Conservation (phyloP, 352 stramenopile species). For the Lagenidium sp. region DNA sequence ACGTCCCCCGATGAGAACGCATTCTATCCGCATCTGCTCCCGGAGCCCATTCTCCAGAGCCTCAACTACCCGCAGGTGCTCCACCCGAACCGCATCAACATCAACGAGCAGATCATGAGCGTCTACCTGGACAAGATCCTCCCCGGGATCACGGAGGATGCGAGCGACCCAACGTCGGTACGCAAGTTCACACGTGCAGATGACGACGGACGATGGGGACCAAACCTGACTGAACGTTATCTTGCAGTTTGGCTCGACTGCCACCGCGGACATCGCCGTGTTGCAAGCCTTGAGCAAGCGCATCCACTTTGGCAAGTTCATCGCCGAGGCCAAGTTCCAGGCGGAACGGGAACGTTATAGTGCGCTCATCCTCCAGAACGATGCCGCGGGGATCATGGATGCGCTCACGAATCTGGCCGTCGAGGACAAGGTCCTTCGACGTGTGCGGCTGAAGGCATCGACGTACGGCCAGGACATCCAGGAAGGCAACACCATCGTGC, state of each 20-base stretch:
- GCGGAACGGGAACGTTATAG: constrained; percentile 88
- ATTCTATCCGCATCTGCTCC: constrained; percentile 94
- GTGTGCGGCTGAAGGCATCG: constrained; percentile 94
- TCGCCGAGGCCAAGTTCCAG: constrained; percentile 97
- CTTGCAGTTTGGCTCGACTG: constrained; percentile 66
- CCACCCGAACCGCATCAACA: constrained; percentile 94
- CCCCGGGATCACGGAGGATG: constrained; percentile 76
- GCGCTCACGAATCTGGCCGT: constrained; percentile 92
- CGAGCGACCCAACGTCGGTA: constrained; percentile 85
- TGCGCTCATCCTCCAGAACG: constrained; percentile 85
- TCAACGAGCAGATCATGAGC: constrained; percentile 96
- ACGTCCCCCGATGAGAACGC: constrained; percentile 97
- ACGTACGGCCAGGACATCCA: constrained; percentile 90
- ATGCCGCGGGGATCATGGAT: constrained; percentile 95
- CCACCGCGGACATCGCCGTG: constrained; percentile 87
- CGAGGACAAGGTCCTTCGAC: constrained; percentile 88
- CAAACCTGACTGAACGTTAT: background rate
- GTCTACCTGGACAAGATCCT: constrained; percentile 96
- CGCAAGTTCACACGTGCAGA: background rate
- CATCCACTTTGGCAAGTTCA: constrained; percentile 99
- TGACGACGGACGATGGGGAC: background rate
- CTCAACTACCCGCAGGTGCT: constrained; percentile 92
- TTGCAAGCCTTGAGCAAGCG: constrained; percentile 94
- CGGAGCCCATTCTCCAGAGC: constrained; percentile 86
- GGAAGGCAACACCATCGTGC: constrained; percentile 25